Conservation (phyloP, 495 filamentous ascomycete species). For the Hypoxylon rickii region DNA sequence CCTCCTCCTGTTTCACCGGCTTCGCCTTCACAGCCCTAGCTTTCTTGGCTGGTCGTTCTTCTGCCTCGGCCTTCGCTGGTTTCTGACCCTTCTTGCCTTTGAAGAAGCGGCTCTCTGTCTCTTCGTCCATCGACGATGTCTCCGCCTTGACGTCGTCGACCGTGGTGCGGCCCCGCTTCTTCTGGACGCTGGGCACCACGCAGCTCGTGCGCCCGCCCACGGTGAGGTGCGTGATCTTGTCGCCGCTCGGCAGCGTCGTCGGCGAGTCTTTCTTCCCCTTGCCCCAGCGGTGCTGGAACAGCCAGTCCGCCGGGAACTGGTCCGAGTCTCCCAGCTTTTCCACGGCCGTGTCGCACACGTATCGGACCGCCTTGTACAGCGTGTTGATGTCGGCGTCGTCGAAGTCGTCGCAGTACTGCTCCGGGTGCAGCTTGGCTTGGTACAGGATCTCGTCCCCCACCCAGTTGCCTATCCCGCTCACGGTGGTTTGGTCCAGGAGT, state of each 20-base stretch:
- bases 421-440: constrained; percentile 85
- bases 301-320: constrained; percentile 86
- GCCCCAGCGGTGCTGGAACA: constrained; percentile 89
- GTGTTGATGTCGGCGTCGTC: constrained; percentile 68
- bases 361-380: constrained; percentile 73
- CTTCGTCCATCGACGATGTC: constrained; percentile 28
- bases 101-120: constrained; percentile 33
- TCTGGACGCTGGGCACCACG: constrained; percentile 73
- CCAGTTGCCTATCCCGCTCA: constrained; percentile 97
- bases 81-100: constrained; percentile 28
- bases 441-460: constrained; percentile 93
- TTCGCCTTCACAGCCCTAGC: constrained; percentile 18
- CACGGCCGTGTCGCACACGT: constrained; percentile 79
- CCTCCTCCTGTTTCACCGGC: constrained; percentile 13
- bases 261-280: constrained; percentile 80
- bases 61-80: constrained; percentile 13
- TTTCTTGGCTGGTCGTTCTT: constrained; percentile 36
- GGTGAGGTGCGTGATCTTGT: constrained; percentile 79
- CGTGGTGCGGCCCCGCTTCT: constrained; percentile 60
- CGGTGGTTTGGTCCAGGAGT: constrained; percentile 83
- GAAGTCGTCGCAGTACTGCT: constrained; percentile 88
- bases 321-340: constrained; percentile 79
- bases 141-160: constrained; percentile 43
- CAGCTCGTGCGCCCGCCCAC: constrained; percentile 84
- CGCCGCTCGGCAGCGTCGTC: constrained; percentile 75